These are phyloP conservation scores for Ophiocordyceps australis DNA, from an alignment of 2,329 filamentous ascomycete species.

Conservation along the genomic window DNA sequence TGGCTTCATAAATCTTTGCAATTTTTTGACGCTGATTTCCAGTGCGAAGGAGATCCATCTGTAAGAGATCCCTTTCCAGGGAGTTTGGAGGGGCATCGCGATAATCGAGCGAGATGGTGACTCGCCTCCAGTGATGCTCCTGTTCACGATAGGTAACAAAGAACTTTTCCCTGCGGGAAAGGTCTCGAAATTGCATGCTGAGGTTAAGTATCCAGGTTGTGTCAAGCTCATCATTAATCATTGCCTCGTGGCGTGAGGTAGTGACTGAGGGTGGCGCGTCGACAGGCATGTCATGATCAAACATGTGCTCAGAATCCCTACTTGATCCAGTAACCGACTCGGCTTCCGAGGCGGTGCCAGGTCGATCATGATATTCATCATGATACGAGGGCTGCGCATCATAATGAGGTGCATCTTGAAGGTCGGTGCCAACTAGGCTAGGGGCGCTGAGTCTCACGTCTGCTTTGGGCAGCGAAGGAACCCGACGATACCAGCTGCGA, in stretches of 20 bases:
- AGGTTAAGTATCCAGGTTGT: slow-evolving; percentile 88
- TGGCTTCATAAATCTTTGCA: slow-evolving; percentile 81
- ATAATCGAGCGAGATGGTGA: slow-evolving; percentile 91
- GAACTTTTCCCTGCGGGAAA: slow-evolving; percentile 87
- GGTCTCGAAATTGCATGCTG: slow-evolving; percentile 95
- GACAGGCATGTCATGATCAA: slow-evolving; percentile 9
- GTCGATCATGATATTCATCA: slow-evolving; percentile 28
- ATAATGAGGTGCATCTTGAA: slow-evolving; percentile 6
- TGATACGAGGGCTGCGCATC: slow-evolving; percentile 9
- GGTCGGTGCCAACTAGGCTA: slow-evolving; percentile 16
- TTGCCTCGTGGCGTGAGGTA: slow-evolving; percentile 37
- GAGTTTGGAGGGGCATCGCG: slow-evolving; percentile 62
- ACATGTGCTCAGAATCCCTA: no score
- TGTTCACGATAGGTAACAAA: slow-evolving; percentile 86
- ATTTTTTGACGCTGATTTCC: slow-evolving; percentile 85
- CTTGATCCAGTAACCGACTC: not conserved
- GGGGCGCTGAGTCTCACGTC: slow-evolving; percentile 29
- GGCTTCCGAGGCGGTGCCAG: slow-evolving; percentile 19
- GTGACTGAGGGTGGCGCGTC: slow-evolving; percentile 31
- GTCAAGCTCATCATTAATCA: slow-evolving; percentile 68
- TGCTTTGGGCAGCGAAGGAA: slow-evolving; percentile 5
- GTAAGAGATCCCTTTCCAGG: slow-evolving; percentile 70
- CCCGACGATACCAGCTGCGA: slow-evolving; percentile 12
- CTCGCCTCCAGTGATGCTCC: slow-evolving; percentile 62
- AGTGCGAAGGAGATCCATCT: slow-evolving; percentile 57